Conservation (phyloP, 352 stramenopile genomes). For the Thalassiosira hispida region DNA sequence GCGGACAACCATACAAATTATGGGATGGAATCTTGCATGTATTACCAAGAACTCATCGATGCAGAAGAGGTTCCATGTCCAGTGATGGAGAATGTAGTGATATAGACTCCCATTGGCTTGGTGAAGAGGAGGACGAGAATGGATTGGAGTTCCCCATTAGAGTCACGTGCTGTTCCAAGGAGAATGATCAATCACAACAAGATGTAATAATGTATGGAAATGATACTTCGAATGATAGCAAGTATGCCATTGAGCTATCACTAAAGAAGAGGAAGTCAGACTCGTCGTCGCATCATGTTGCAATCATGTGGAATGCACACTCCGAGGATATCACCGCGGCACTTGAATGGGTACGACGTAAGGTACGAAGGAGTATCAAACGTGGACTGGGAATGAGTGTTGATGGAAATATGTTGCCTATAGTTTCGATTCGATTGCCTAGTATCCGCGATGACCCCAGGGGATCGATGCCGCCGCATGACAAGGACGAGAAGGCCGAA, state of each 20-base stretch:
- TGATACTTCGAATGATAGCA: too few relatives aligned
- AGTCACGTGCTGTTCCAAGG: not conserved
- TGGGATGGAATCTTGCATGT: not conserved
- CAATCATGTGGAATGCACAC: not conserved
- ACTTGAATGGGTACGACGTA: constrained; percentile 15
- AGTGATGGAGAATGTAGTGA: too few relatives aligned
- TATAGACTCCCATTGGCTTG: not conserved
- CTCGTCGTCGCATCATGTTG: too few relatives aligned
- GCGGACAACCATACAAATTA: not conserved
- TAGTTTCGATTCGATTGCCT: not conserved
- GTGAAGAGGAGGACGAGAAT: not conserved
- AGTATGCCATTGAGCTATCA: not conserved
- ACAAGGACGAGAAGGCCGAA: not conserved
- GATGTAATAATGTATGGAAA: too few relatives aligned
- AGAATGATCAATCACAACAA: too few relatives aligned
- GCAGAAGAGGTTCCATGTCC: too few relatives aligned
- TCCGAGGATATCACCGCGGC: not conserved
- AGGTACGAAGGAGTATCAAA: constrained; percentile 2
- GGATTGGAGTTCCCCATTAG: not conserved
- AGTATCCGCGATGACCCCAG: too few relatives aligned
- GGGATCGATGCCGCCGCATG: too few relatives aligned
- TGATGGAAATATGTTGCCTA: not conserved
- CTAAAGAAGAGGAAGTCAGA: not conserved
- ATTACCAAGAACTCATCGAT: not conserved
- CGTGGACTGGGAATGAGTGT: not conserved